Evolutionary conservation across 1,284 basidiomycete species (phyloP), one percentile per base, ranked within the genome.

Genomic region (Stereum hirsutum): DNA sequence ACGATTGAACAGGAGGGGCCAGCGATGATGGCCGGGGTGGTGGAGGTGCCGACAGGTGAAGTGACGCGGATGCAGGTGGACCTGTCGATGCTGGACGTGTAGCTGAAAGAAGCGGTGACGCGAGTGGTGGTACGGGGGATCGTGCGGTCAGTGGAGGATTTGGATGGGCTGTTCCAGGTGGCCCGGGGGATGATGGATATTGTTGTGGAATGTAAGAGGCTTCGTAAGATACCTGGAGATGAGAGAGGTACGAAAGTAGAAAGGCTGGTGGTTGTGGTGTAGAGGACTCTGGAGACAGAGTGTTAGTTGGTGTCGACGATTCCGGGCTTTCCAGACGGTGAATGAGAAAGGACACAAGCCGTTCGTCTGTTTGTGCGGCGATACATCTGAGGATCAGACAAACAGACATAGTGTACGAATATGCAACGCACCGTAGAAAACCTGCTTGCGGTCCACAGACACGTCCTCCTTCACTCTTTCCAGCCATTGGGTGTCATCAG

Each of bases 171-270:
- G 28, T n/a, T n/a, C n/a, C n/a, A n/a, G n/a, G n/a, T n/a, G n/a
- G n/a, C n/a, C n/a, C n/a, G n/a, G n/a, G n/a, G n/a, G n/a, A n/a
- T n/a, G n/a, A n/a, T n/a, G n/a, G n/a, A n/a, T n/a, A n/a, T n/a
- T 10, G 28, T 10, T n/a, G 28, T 8, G 28, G 28, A n/a, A 38
- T 38, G 21, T 91, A 92, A 1, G 78, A 78, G 0, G 87, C 84
- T 36, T 90, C 87, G 33, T 89, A 72, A 1, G 88, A 78, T 19
- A 91, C 66, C 62, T 92, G 83, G 3, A 86, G 60, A 54, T 84
- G 81, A 1, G 77, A 65, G 21, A 91, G 65, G 54, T 88, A 81
- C 1, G 75, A 64, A 14, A 86, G 65, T 17, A 90, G 61, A 15
- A 68, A 51, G 7, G 66, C 53, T 2, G 85, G 79, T 14, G 82